phyloP scores from a whole-genome alignment of 2,329 filamentous ascomycete species.

The Stromatinia cepivora region DNA sequence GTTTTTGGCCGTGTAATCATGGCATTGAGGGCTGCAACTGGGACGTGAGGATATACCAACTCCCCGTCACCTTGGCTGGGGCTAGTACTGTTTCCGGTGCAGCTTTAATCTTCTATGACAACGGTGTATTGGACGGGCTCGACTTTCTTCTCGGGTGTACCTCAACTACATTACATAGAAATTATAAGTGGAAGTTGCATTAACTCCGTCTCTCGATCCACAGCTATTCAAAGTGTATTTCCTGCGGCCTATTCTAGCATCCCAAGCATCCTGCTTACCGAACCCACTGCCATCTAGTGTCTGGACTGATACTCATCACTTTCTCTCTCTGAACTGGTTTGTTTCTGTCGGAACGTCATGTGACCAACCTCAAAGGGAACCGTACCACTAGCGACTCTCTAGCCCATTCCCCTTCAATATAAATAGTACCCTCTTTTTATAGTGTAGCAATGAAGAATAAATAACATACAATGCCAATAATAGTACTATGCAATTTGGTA shows the following conservation, averaged over 20 bases:
- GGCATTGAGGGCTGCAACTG: too few relatives aligned
- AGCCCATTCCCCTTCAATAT: too few relatives aligned
- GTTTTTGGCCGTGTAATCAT: too few relatives aligned
- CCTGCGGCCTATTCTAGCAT: slow-evolving; percentile 40
- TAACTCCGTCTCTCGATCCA: slow-evolving; percentile 46
- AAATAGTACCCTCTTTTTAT: too few relatives aligned
- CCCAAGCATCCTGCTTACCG: slow-evolving; percentile 23
- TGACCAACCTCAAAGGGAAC: too few relatives aligned
- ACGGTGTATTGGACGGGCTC: slow-evolving; percentile 51
- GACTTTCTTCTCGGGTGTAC: slow-evolving; percentile 51
- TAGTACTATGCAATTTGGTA: too few relatives aligned
- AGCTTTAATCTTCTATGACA: slow-evolving; percentile 47
- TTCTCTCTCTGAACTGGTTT: slow-evolving; percentile 19
- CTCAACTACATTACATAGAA: slow-evolving; percentile 45
- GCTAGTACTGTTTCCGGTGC: slow-evolving; percentile 44
- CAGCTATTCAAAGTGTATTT: slow-evolving; percentile 50
- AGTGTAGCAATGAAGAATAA: too few relatives aligned
- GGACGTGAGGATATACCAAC: too few relatives aligned
- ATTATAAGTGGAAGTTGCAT: slow-evolving; percentile 44
- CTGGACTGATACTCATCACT: slow-evolving; percentile 29
- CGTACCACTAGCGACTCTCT: too few relatives aligned
- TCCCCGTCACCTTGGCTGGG: slow-evolving; percentile 35
- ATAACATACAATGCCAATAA: too few relatives aligned
- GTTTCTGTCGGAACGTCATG: too few relatives aligned
- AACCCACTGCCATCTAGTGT: slow-evolving; percentile 23